Evolutionary conservation across 768 basidiomycete genomes (phyloP), one percentile per base, ranked within the genome.

Genomic region (Peribolospora kevripleyi): DNA sequence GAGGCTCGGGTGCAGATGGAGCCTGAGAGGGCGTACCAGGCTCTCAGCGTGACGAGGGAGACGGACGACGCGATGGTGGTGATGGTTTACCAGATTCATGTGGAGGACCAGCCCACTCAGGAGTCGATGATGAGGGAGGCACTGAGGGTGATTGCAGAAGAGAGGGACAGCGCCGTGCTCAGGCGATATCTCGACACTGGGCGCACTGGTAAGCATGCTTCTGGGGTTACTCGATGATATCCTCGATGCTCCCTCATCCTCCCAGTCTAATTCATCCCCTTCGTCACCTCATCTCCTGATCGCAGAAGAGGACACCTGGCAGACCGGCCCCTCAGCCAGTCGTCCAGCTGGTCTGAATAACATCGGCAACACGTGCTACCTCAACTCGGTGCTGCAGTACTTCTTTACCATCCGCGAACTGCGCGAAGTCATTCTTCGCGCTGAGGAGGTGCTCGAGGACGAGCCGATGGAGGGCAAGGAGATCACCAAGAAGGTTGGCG

Each of bases 361-460:
- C 54, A 61, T 71, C 38, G 86, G 85, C 49, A 97, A 95, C 64
- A 91, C 86, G 2, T 98, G 93, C 68, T 98, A 95, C 67, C 72
- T 95, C 62, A 98, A 98, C 67, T 91, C 88, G 60, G 84, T 82
- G 10, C 70, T 97, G 50, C 64, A 91, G 81, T 93, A 91, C 66
- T 90, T 93, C 65, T 91, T 87, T 66, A 91, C 87, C n/a, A 86
- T 93, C 67, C 82, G 77, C 63, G 84, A 88, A 42, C 75, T 93
- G 38, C 75, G 88, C 41, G 78, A 80, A 14, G 79, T 82, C 5
- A 77, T 91, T 7, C 56, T 70, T 69, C 40, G 76, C 74, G 14
- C 72, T 79, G 70, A 82, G 58, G 68, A 81, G 53, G 76, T 78
- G 4, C 83, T 87, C 52, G 83, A 84, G 56, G 82, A 86, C 61